Percentiles rank a stretch among this genome's conserved stretches.
These are phyloP conservation scores for Diphasiastrum complanatum DNA, from an alignment of 83 land plant species.

Conservation along the genomic window DNA sequence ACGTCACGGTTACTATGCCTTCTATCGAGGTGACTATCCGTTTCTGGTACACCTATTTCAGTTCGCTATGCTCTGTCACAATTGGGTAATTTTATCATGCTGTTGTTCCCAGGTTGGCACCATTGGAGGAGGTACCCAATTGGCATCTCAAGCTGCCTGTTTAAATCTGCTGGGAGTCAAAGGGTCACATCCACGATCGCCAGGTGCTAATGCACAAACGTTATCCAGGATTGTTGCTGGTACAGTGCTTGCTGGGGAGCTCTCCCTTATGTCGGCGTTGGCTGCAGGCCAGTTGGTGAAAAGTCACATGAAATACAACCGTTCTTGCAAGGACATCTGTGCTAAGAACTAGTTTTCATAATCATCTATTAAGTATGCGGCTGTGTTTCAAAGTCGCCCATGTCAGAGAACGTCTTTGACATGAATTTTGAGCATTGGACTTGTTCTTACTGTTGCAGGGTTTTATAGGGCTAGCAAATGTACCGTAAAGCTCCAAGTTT, in stretches of 20 bases:
- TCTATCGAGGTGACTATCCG: constrained; percentile 63
- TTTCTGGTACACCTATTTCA: not conserved
- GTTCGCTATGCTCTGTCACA: not conserved
- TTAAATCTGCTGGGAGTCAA: constrained; percentile 68
- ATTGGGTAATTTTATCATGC: not conserved
- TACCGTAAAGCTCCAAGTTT: no score
- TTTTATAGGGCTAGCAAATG: no score
- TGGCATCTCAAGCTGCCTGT: constrained; percentile 76
- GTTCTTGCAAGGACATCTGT: constrained; percentile 59
- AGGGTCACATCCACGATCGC: constrained; percentile 46
- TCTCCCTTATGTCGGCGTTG: constrained; percentile 72
- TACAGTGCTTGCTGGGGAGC: constrained; percentile 68
- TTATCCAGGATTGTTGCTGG: constrained; percentile 66
- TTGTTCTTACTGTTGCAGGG: no score
- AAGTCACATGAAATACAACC: constrained; percentile 82
- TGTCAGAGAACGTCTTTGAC: no score
- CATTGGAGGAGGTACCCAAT: constrained; percentile 82
- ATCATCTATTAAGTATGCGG: no score
- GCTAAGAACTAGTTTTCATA: no score
- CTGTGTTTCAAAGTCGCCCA: no score
- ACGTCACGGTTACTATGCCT: constrained; percentile 85
- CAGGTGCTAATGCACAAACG: constrained; percentile 51
- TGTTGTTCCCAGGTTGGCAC: constrained; percentile 63
- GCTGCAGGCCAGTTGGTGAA: constrained; percentile 78
- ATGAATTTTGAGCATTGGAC: no score